phyloP scores from a whole-genome alignment of 2,329 filamentous ascomycete genomes.

The Penicillium verrucosum region DNA sequence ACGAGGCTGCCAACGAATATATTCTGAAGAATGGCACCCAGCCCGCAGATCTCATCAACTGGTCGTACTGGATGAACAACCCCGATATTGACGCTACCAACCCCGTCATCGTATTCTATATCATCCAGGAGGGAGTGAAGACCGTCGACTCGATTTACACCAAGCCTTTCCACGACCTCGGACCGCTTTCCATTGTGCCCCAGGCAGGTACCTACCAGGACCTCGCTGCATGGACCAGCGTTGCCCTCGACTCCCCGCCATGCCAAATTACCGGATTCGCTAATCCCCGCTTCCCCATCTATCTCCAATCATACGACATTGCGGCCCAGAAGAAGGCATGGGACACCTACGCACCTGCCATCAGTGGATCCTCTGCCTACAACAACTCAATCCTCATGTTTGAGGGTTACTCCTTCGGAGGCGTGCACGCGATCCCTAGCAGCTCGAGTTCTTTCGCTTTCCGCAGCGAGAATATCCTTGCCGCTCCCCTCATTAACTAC shows the following conservation, averaged over 20 bases:
- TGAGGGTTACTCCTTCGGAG: conserved; percentile 53
- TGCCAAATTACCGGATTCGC: conserved; percentile 45
- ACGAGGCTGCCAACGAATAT: conserved; percentile 47
- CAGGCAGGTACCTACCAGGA: conserved; percentile 46
- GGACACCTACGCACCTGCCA: conserved; percentile 35
- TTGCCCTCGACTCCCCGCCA: conserved; percentile 34
- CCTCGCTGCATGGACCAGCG: conserved; percentile 45
- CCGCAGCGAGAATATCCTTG: conserved; percentile 46
- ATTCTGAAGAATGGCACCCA: conserved; percentile 46
- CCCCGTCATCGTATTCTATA: conserved; percentile 31
- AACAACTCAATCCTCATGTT: conserved; percentile 53
- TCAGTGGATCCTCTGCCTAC: conserved; percentile 31
- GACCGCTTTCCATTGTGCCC: conserved; percentile 35
- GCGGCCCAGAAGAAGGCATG: conserved; percentile 38
- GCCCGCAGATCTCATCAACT: conserved; percentile 49
- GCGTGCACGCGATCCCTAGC: conserved; percentile 39
- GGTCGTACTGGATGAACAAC: conserved; percentile 37
- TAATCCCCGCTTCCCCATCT: conserved; percentile 47
- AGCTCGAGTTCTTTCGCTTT: conserved; percentile 47
- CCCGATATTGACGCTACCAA: conserved; percentile 25
- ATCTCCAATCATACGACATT: conserved; percentile 42
- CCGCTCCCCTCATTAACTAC: conserved; percentile 33
- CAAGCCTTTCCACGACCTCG: conserved; percentile 45
- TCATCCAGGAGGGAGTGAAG: conserved; percentile 36
- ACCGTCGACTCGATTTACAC: conserved; percentile 43